Conservation (phyloP, 2,329 filamentous ascomycete genomes). For the Madurella mycetomatis region DNA sequence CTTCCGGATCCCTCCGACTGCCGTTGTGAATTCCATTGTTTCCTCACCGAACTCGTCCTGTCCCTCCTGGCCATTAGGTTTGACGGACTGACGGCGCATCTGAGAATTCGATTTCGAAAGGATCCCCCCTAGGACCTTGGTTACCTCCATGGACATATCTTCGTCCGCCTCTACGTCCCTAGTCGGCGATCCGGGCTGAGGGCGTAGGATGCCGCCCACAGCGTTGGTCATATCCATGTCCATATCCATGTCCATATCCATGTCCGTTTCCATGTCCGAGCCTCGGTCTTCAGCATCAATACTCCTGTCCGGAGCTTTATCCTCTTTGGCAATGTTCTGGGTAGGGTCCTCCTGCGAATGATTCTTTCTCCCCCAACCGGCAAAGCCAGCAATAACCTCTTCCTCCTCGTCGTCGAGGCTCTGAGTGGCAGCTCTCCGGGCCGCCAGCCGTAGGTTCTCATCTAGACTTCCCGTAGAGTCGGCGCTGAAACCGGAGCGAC, state of each 20-base stretch:
- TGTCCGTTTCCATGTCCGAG: constrained; percentile 44
- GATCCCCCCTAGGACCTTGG: constrained; percentile 75
- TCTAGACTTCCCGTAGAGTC: constrained; percentile 72
- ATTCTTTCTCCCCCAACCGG: constrained; percentile 63
- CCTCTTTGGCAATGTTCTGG: background rate
- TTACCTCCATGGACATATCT: constrained; percentile 94
- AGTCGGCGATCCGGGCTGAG: constrained; percentile 13
- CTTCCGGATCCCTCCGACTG: constrained; percentile 64
- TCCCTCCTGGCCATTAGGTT: constrained; percentile 23
- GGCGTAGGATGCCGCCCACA: constrained; percentile 39
- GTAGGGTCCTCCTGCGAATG: constrained; percentile 19
- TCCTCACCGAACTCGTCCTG: constrained; percentile 50
- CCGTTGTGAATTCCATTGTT: constrained; percentile 82
- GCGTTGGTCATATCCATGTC: constrained; percentile 56
- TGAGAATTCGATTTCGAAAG: constrained; percentile 44
- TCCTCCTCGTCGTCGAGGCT: constrained; percentile 63
- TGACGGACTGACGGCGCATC: constrained; percentile 24
- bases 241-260: constrained; percentile 60
- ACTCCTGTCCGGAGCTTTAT: constrained; percentile 9
- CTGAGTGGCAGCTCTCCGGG: constrained; percentile 69
- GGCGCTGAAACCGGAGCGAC: constrained; percentile 52
- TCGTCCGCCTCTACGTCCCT: constrained; percentile 41
- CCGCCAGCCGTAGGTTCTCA: constrained; percentile 70
- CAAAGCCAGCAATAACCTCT: constrained; percentile 69
- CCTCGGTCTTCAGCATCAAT: constrained; percentile 40